Conservation (phyloP, 2,329 filamentous ascomycete genomes). For the Tolypocladium ovalisporum region DNA sequence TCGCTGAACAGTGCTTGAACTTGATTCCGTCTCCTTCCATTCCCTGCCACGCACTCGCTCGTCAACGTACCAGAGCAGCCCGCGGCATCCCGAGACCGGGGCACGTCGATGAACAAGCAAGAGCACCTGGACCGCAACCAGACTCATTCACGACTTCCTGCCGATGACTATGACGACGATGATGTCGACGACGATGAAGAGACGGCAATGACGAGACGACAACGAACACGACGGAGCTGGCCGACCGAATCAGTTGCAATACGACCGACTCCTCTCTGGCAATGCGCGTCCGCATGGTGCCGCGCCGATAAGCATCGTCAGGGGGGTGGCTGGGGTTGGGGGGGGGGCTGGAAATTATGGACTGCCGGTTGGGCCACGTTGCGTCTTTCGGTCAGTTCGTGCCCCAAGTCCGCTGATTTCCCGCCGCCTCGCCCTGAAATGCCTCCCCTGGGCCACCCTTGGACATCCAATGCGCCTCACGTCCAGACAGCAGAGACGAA, state of each 20-base stretch:
- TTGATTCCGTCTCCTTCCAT: neutral
- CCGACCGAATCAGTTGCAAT: neutral
- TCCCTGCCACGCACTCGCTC: neutral
- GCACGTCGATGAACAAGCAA: neutral
- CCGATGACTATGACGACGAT: neutral
- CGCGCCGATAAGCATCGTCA: conserved; percentile 3
- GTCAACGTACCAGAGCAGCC: neutral
- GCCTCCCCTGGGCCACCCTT: conserved; percentile 10
- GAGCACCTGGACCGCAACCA: neutral
- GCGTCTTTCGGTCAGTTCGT: conserved; percentile 4
- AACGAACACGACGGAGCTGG: neutral
- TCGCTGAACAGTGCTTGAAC: neutral
- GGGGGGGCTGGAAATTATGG: conserved; percentile 10
- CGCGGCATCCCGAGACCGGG: neutral
- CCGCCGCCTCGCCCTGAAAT: conserved; percentile 11
- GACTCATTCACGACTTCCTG: neutral
- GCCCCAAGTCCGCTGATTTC: conserved; percentile 9
- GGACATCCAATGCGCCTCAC: conserved; percentile 8
- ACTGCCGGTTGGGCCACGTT: conserved; percentile 10
- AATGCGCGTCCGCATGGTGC: conserved; percentile 2
- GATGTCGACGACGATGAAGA: neutral
- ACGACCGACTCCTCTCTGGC: neutral
- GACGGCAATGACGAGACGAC: neutral
- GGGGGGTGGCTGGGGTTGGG: neutral
- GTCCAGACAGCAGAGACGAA: conserved; percentile 4